A percentile compares a stretch with the other conserved stretches of the same genome.
Evolutionary conservation across 192 early-diverging fungal species (phyloP).

Genomic region (Umbelopsis isabellina): DNA sequence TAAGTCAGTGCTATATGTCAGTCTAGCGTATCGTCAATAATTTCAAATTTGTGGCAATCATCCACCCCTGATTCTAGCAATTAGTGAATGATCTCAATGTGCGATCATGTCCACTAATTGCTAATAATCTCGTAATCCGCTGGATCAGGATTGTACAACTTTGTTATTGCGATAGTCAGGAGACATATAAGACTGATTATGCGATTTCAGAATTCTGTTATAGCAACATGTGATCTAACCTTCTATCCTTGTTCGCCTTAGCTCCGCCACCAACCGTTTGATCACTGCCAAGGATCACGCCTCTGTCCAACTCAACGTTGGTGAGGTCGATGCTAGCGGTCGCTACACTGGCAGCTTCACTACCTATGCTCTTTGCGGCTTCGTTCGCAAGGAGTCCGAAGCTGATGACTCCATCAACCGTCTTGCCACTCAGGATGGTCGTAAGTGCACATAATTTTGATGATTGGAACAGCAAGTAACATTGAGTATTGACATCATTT

Average conservation of each 20-base stretch:
- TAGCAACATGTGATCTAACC: slow-evolving; percentile 20
- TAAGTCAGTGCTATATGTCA: too few species aligned
- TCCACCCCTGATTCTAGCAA: too few species aligned
- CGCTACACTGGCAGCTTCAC: slow-evolving; percentile 72
- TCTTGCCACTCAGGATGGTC: slow-evolving; percentile 76
- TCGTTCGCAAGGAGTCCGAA: slow-evolving; percentile 88
- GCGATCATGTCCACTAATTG: too few species aligned
- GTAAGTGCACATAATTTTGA: slow-evolving; percentile 39
- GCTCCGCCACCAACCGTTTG: slow-evolving; percentile 97
- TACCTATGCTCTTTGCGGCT: slow-evolving; percentile 92
- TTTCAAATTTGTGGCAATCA: too few species aligned
- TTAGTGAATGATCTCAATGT: too few species aligned
- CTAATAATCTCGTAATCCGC: too few species aligned
- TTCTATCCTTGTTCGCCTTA: slow-evolving; percentile 34
- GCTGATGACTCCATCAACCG: slow-evolving; percentile 98
- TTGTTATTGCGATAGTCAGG: not conserved
- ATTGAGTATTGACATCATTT: not conserved
- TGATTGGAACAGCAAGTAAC: not conserved
- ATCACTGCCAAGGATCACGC: slow-evolving; percentile 99
- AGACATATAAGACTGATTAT: not conserved
- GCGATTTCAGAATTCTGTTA: not conserved
- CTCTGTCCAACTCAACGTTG: slow-evolving; percentile 97
- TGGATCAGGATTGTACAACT: too few species aligned
- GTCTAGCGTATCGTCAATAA: too few species aligned
- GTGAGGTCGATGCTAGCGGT: slow-evolving; percentile 87